Evolutionary conservation across 768 basidiomycete species (phyloP).

Genomic region (Pleurotus cornucopiae): DNA sequence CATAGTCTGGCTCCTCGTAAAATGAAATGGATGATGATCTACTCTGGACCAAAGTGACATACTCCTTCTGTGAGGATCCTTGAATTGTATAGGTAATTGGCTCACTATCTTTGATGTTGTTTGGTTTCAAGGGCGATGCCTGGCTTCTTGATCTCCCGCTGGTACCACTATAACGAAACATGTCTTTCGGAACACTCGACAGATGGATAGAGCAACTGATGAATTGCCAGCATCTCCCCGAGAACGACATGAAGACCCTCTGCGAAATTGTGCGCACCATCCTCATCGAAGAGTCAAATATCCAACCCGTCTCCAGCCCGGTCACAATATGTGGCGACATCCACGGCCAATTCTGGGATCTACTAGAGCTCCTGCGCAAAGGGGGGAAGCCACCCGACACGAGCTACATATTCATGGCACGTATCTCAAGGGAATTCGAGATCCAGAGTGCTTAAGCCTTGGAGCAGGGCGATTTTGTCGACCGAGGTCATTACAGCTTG

Average conservation of each 20-base stretch:
- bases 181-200: conserved; percentile 44
- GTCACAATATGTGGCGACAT: conserved; percentile 97
- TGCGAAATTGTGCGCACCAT: conserved; percentile 87
- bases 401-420: conserved; percentile 95
- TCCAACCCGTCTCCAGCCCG: conserved; percentile 92
- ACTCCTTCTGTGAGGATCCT: too few relatives aligned
- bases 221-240: conserved; percentile 82
- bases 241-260: conserved; percentile 88
- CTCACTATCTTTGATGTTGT: too few relatives aligned
- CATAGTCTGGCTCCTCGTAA: too few relatives aligned
- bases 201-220: conserved; percentile 89
- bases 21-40: too few relatives aligned
- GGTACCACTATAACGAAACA: conserved; percentile 5
- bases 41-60: too few relatives aligned
- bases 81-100: too few relatives aligned
- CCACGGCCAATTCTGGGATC: conserved; percentile 97
- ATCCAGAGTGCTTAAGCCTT: conserved; percentile 19
- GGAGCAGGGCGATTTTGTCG: conserved; percentile 92
- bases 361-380: conserved; percentile 83
- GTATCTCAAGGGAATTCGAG: conserved; percentile 41
- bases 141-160: too few relatives aligned
- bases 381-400: conserved; percentile 84
- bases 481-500: conserved; percentile 92
- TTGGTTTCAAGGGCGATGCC: too few relatives aligned
- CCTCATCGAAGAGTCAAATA: conserved; percentile 95